Base-by-base conservation (phyloP, 1,284 basidiomycete genomes). In the Phellopilus nigrolimitatus region DNA sequence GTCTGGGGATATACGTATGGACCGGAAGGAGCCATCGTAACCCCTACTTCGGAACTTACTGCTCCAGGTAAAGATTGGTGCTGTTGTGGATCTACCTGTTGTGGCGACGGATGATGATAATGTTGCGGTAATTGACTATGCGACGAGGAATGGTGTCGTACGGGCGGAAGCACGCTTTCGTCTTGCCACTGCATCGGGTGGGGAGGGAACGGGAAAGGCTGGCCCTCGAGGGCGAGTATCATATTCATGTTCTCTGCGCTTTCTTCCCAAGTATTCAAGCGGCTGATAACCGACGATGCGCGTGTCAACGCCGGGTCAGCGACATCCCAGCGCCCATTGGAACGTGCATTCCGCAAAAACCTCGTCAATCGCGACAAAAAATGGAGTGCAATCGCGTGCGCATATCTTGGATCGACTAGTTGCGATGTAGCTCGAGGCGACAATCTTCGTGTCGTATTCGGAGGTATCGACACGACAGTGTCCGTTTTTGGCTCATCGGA, bases 241-340 rank as follows among this genome's bases (percentile, higher is more conserved):
- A 47, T 47, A 24, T 47, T 15, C 12, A 17, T 4, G 34, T 34
- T 36, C 31, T 47, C 45, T 24, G 17, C 17, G 31, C 45, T 47
- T 22, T 47, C 45, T 9, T 47, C 45, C 45, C 45, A 47, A 7
- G 45, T 47, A 28, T 47, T 47, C 19, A 47, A 24, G 5, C 45
- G 28, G 19, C 30, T 57, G 21, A 47, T 47, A 21, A 47, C 45
- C 22, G 45, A 47, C 31, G 45, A 34, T 22, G 60, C 60, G 13
- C 61, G 57, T 12, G 39, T 51, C 6, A 62, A 47, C 30, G 60
- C 60, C 37, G 61, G 48, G 39, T 58, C 57, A 2, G 61, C 61
- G 4, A 60, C 50, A 54, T 62, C 61, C 61, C 61, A 62, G 38
- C 30, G 46, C 19, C 51, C 43, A 17, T 58, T 49, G 9, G 45